Evolutionary conservation across 2,329 filamentous ascomycete species (phyloP).

Genomic region (Metarhizium rileyi): DNA sequence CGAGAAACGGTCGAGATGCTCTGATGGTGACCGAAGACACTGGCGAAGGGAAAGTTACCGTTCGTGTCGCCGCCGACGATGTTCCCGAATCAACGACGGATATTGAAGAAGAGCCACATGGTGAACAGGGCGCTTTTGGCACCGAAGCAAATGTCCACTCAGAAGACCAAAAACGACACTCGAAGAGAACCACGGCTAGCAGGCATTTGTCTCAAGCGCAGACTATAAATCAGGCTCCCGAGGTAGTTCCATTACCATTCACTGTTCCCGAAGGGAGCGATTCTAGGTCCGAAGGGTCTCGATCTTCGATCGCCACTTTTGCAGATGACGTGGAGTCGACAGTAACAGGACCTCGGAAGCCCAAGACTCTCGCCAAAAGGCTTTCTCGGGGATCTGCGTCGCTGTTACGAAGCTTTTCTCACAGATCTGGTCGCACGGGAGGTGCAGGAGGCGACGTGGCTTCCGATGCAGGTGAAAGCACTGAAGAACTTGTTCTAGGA

Average conservation of each 20-base stretch:
- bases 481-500: constrained; percentile 36
- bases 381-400: constrained; percentile 38
- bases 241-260: constrained; percentile 58
- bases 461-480: constrained; percentile 26
- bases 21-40: constrained; percentile 33
- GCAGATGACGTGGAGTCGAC: constrained; percentile 47
- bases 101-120: constrained; percentile 14
- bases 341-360: constrained; percentile 15
- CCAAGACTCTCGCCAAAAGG: constrained; percentile 33
- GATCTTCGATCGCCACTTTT: constrained; percentile 61
- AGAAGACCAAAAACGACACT: constrained; percentile 13
- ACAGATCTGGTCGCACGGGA: constrained; percentile 15
- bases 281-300: constrained; percentile 32
- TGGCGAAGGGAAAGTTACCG: constrained; percentile 38
- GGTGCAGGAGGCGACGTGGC: constrained; percentile 1
- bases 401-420: constrained; percentile 35
- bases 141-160: constrained; percentile 9
- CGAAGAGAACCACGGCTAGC: constrained; percentile 11
- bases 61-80: constrained; percentile 44
- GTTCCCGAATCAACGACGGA: constrained; percentile 17
- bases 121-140: constrained; percentile 20
- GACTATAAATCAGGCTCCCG: constrained; percentile 28
- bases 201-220: constrained; percentile 10
- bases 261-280: constrained; percentile 40
- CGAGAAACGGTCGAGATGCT: constrained; percentile 22